phyloP scores from a whole-genome alignment of 1,284 basidiomycete species.

The Lentinula novae-zelandiae region DNA sequence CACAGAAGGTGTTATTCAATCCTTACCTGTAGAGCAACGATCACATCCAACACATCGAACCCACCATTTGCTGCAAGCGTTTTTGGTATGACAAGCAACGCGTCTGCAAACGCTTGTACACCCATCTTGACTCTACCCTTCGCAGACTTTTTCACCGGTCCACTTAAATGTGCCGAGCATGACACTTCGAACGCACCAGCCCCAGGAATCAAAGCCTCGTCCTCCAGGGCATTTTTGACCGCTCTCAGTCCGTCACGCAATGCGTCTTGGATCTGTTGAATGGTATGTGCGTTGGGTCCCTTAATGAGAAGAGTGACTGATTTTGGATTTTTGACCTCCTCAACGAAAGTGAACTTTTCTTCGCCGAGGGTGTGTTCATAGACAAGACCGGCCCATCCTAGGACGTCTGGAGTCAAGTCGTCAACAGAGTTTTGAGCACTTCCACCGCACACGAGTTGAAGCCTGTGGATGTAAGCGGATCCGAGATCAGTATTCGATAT shows the following conservation, averaged over 20 bases:
- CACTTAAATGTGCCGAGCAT: constrained; percentile 81
- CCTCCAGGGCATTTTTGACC: constrained; percentile 97
- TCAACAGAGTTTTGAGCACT: constrained; percentile 98
- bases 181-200: constrained; percentile 97
- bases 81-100: constrained; percentile 93
- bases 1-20: constrained; percentile 6
- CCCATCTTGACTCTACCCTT: constrained; percentile 98
- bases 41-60: constrained; percentile 94
- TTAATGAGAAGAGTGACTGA: constrained; percentile 96
- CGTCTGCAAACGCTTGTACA: constrained; percentile 96
- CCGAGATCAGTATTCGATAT: constrained; percentile 13
- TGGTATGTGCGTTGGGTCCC: constrained; percentile 97
- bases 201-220: constrained; percentile 85
- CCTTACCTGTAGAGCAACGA: constrained; percentile 83
- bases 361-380: constrained; percentile 99
- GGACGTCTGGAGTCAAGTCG: constrained; percentile 86
- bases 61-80: constrained; percentile 96
- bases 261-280: constrained; percentile 95
- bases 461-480: constrained; percentile 36
- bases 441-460: constrained; percentile 94
- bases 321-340: constrained; percentile 96
- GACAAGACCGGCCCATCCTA: constrained; percentile 97
- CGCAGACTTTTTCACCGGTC: constrained; percentile 79
- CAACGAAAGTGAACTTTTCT: constrained; percentile 98
- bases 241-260: constrained; percentile 94